Percentiles rank a stretch among this genome's conserved stretches.
phyloP scores from a whole-genome alignment of 2,329 filamentous ascomycete genomes.

The Colletotrichum shisoi region DNA sequence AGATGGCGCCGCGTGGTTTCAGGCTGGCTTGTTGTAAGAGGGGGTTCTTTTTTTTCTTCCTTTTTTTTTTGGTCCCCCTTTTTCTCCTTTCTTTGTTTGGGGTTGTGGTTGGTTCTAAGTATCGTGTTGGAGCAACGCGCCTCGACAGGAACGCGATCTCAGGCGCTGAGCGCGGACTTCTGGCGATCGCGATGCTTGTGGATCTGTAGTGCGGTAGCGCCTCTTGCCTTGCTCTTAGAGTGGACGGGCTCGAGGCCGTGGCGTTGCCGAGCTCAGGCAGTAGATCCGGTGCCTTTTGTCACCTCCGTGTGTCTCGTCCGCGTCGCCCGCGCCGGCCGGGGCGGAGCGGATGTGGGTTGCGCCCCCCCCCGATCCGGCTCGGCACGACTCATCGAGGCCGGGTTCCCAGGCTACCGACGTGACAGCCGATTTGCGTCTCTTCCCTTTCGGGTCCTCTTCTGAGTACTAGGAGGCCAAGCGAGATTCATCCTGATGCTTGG shows the following conservation, averaged over 20 bases:
- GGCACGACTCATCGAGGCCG: background rate
- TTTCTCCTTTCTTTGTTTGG: background rate
- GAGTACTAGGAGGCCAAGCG: background rate
- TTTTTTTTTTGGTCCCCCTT: too few relatives aligned
- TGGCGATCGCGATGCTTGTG: background rate
- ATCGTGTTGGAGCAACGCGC: background rate
- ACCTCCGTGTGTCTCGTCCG: background rate
- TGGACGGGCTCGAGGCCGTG: background rate
- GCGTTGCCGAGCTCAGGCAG: background rate
- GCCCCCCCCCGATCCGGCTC: too few relatives aligned
- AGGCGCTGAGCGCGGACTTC: background rate
- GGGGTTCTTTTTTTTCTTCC: too few relatives aligned
- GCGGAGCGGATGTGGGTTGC: background rate
- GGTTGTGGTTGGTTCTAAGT: background rate
- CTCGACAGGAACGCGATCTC: background rate
- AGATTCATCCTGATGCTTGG: background rate
- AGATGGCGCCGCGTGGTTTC: conserved; percentile 27
- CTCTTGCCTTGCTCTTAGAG: background rate
- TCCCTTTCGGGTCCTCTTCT: background rate
- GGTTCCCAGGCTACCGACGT: background rate
- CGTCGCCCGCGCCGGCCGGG: background rate
- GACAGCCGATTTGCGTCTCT: background rate
- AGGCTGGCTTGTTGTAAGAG: conserved; percentile 1
- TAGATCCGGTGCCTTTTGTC: background rate
- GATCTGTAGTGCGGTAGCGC: background rate